Evolutionary conservation across 176 grass and related monocot species (phyloP).

Genomic region (Chloris gayana): DNA sequence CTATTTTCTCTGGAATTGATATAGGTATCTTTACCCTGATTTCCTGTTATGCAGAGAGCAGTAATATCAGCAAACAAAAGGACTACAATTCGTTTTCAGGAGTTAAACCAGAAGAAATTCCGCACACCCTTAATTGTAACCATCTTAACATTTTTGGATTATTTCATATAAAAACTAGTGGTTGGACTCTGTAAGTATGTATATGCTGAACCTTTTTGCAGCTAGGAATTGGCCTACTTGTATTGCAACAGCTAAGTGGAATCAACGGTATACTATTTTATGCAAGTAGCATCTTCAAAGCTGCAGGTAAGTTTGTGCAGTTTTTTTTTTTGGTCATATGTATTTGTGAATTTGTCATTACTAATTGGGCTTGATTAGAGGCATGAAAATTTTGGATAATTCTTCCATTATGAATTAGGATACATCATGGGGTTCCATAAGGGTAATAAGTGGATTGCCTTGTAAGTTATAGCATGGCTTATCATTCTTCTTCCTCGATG

Average conservation of each 20-base stretch:
- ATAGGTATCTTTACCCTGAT: neutral
- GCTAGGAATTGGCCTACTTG: slow-evolving; percentile 89
- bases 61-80: slow-evolving; percentile 74
- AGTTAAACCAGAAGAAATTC: slow-evolving; percentile 89
- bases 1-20: neutral
- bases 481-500: neutral
- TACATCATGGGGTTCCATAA: neutral
- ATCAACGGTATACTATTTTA: slow-evolving; percentile 91
- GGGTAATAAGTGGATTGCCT: neutral
- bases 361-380: neutral
- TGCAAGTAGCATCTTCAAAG: slow-evolving; percentile 90
- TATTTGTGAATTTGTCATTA: neutral
- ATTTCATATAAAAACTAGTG: neutral
- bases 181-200: neutral
- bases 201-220: slow-evolving; percentile 27
- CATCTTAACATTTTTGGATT: neutral
- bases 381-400: neutral
- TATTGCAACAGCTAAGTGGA: slow-evolving; percentile 87
- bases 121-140: slow-evolving; percentile 74
- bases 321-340: neutral
- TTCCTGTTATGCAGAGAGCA: slow-evolving; percentile 61
- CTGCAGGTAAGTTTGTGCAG: slow-evolving; percentile 57
- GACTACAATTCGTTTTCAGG: slow-evolving; percentile 75
- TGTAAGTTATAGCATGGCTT: neutral
- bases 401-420: too few species aligned